phyloP scores from a whole-genome alignment of 139 green algal genomes.

The Coelastrella sp. region DNA sequence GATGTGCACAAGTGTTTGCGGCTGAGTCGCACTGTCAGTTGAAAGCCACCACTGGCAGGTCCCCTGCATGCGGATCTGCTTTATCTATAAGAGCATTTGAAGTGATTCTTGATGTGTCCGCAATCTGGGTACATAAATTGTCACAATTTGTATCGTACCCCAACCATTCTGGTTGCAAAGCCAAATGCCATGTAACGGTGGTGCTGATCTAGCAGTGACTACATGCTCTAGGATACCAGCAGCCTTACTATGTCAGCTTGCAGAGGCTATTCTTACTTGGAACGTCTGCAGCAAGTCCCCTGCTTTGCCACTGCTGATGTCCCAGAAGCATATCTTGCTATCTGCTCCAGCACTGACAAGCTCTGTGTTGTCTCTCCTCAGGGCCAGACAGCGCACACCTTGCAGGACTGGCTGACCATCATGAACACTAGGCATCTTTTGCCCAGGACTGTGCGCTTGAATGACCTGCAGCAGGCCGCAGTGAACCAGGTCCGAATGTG shows the following conservation, averaged over 20 bases:
- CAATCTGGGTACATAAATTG: too few relatives aligned
- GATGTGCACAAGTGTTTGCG: not conserved
- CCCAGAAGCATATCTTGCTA: conserved; percentile 62
- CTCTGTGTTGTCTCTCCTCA: conserved; percentile 65
- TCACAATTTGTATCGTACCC: too few relatives aligned
- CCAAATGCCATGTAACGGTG: too few relatives aligned
- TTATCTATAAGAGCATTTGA: too few relatives aligned
- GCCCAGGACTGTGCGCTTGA: conserved; percentile 60
- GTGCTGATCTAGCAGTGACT: too few relatives aligned
- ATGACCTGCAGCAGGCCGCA: conserved; percentile 50
- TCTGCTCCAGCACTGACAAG: conserved; percentile 67
- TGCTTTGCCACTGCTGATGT: conserved; percentile 57
- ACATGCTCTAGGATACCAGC: too few relatives aligned
- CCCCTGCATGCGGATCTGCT: too few relatives aligned
- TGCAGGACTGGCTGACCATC: conserved; percentile 58
- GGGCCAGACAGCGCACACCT: conserved; percentile 65
- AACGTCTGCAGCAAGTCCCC: conserved; percentile 63
- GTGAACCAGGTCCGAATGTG: too few relatives aligned
- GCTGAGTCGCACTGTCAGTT: not conserved
- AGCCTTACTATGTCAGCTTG: too few relatives aligned
- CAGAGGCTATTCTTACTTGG: too few relatives aligned
- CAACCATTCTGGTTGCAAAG: too few relatives aligned
- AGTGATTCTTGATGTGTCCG: too few relatives aligned
- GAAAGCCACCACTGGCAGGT: not conserved
- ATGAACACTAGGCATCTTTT: conserved; percentile 55